Evolutionary conservation across 2,329 filamentous ascomycete genomes (phyloP).

Genomic region (Sclerotinia nivalis): DNA sequence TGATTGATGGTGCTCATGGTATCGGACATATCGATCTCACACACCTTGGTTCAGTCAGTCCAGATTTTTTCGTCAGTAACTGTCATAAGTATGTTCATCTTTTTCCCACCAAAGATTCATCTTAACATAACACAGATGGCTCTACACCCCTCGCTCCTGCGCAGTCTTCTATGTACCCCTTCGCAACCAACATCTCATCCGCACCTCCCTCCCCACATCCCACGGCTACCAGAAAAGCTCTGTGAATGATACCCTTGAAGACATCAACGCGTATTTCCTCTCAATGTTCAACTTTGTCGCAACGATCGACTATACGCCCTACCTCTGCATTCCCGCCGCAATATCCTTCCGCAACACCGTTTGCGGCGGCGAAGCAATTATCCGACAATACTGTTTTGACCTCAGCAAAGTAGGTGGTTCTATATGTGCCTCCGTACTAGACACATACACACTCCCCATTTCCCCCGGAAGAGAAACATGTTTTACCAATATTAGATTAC

Average conservation of each 20-base stretch:
- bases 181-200: slow-evolving; percentile 76
- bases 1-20: slow-evolving; percentile 79
- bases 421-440: slow-evolving; percentile 60
- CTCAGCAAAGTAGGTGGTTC: slow-evolving; percentile 66
- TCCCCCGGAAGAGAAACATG: slow-evolving; percentile 63
- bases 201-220: slow-evolving; percentile 74
- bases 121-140: slow-evolving; percentile 55
- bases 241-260: slow-evolving; percentile 45
- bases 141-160: slow-evolving; percentile 77
- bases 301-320: slow-evolving; percentile 72
- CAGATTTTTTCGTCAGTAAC: slow-evolving; percentile 87
- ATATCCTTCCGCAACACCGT: slow-evolving; percentile 68
- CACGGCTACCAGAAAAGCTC: slow-evolving; percentile 62
- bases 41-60: slow-evolving; percentile 58
- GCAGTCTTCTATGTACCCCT: slow-evolving; percentile 77
- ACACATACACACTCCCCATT: slow-evolving; percentile 72
- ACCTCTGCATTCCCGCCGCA: slow-evolving; percentile 70
- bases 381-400: slow-evolving; percentile 62
- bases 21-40: slow-evolving; percentile 60
- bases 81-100: slow-evolving; percentile 77
- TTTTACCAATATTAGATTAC: slow-evolving; percentile 73
- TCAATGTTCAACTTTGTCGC: slow-evolving; percentile 74
- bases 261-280: slow-evolving; percentile 52
- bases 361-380: slow-evolving; percentile 71
- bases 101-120: no score